Percentiles rank a stretch among this genome's conserved stretches.
phyloP scores from a whole-genome alignment of 2,329 filamentous ascomycete genomes.

The Epichloe scottii region DNA sequence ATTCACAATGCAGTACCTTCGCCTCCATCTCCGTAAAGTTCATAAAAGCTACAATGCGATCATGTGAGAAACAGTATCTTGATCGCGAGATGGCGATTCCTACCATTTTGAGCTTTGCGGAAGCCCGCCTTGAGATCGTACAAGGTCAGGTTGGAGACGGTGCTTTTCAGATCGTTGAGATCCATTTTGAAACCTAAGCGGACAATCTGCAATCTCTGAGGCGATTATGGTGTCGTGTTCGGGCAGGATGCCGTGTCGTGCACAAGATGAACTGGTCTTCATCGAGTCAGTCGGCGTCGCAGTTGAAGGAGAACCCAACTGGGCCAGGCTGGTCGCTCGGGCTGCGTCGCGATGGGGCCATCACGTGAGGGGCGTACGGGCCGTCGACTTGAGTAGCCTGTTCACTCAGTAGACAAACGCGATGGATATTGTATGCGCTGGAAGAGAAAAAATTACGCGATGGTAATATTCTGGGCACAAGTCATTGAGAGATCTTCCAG shows the following conservation, averaged over 20 bases:
- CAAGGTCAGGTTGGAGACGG: slow-evolving; percentile 81
- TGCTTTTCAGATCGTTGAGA: slow-evolving; percentile 70
- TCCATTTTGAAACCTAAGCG: slow-evolving; percentile 51
- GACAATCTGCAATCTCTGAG: background rate
- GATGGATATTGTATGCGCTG: too few relatives aligned
- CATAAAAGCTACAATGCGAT: slow-evolving; percentile 64
- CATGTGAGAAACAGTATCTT: slow-evolving; percentile 11
- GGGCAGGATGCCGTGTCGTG: background rate
- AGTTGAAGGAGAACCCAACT: background rate
- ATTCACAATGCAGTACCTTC: slow-evolving; percentile 32
- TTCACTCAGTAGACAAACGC: too few relatives aligned
- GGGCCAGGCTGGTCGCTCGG: slow-evolving; percentile 1
- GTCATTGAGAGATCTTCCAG: too few relatives aligned
- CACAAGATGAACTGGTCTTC: background rate
- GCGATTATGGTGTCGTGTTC: background rate
- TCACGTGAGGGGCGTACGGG: slow-evolving; percentile 2
- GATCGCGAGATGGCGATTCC: slow-evolving; percentile 4
- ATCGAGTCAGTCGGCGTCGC: background rate
- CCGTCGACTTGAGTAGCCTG: background rate
- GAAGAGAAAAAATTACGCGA: too few relatives aligned
- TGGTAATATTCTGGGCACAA: too few relatives aligned
- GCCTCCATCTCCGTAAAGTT: slow-evolving; percentile 93
- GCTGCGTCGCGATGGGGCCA: background rate
- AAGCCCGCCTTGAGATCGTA: slow-evolving; percentile 94
- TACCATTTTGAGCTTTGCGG: slow-evolving; percentile 94